Base-by-base conservation (phyloP, 352 stramenopile genomes). In the Pythium oligandrum region DNA sequence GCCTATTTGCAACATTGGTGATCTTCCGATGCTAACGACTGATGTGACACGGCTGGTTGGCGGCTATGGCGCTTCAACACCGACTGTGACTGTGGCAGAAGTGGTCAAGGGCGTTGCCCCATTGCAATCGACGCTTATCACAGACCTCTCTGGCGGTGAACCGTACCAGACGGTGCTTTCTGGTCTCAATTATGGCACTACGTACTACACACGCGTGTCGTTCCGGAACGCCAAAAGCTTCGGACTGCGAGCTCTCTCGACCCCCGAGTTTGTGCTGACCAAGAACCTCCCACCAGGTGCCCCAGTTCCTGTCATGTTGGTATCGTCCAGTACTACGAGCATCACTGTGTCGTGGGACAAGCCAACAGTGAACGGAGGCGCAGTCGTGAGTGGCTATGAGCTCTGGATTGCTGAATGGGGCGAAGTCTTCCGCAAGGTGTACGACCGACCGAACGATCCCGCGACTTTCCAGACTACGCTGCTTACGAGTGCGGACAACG, bases 371-470 rank as follows among this genome's bases (percentile, higher is more conserved):
- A 97, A 98, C 48, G 95, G 95, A 33, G 96, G 95, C 0, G 84
- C 87, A 12, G 50, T 64, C n/a, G 86, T 98, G 44, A 97, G 83
- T 26, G 95, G 96, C 5, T 99, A 98, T 61, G 83, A 98, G 53
- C 66, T 99, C 32, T 98, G 85, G 87, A 93, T 98, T 53, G 93
- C 97, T n/a, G 88, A 97, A 48, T 98, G 95, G 93, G 93, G 91
- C 1, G 78, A 86, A 30, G 71, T 82, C 8, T 88, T 88, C 36
- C 66, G 74, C 11, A 88, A 98, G 52, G 87, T 98, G 26, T 98
- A 98, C 61, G 93, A 98, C 59, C 96, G 95, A 3, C 84, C 84
- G 1, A 96, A 96, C 39, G 80, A 96, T 40, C 71, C 83, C 2
- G 38, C 59, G 51, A 85, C 83, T 0, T 51, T 73, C 9, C 64